Conservation (phyloP, 768 basidiomycete species). For the Thelephora aurantiotincta region DNA sequence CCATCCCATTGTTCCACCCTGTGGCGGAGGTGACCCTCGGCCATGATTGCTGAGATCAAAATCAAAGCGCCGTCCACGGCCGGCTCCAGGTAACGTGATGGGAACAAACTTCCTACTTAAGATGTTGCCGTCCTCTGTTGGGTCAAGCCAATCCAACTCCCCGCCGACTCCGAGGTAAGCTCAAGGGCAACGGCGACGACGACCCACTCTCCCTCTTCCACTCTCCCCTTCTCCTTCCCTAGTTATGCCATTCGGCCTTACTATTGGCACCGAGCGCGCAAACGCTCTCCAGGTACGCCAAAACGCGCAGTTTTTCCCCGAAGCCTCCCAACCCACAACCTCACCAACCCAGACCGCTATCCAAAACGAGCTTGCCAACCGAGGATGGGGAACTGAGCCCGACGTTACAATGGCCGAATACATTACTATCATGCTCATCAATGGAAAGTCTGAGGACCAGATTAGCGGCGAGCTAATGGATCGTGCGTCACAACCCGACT, state of each 20-base stretch:
- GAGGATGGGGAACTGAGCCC: slow-evolving; percentile 63
- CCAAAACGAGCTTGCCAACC: slow-evolving; percentile 65
- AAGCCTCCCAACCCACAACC: slow-evolving; percentile 3
- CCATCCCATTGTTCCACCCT: too few species aligned
- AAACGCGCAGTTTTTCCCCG: not conserved
- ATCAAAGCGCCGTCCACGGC: too few species aligned
- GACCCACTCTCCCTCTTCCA: too few species aligned
- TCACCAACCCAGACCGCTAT: slow-evolving; percentile 45
- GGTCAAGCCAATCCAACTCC: too few species aligned
- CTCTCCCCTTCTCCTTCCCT: not conserved
- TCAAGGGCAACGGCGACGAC: too few species aligned
- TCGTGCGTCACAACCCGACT: slow-evolving; percentile 24
- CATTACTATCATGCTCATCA: slow-evolving; percentile 90
- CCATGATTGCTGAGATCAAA: too few species aligned
- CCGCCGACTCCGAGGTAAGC: too few species aligned
- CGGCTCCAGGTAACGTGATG: too few species aligned
- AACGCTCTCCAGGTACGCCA: slow-evolving; percentile 46
- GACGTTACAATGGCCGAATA: slow-evolving; percentile 91
- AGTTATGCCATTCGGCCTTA: slow-evolving; percentile 59
- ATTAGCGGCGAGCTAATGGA: slow-evolving; percentile 84
- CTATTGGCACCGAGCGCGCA: slow-evolving; percentile 69
- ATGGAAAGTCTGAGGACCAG: slow-evolving; percentile 79
- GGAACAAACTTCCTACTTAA: too few species aligned
- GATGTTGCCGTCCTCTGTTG: too few species aligned
- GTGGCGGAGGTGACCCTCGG: too few species aligned